Conservation (phyloP, 768 basidiomycete genomes). For the Tubosaeta brunneosetosa region DNA sequence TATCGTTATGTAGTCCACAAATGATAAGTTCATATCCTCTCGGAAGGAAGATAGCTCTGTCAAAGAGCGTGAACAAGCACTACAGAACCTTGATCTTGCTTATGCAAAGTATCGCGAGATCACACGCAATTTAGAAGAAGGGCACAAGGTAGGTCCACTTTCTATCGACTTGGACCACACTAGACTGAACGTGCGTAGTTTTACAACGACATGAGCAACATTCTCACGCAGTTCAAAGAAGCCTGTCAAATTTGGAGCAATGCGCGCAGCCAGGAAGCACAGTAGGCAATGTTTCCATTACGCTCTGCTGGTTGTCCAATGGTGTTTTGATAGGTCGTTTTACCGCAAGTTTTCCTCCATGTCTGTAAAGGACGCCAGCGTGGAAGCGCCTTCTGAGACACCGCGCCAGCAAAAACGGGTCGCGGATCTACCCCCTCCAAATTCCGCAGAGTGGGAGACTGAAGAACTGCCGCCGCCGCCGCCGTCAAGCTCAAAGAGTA, state of each 20-base stretch:
- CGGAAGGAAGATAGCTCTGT: constrained; percentile 72
- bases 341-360: constrained; percentile 20
- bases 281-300: constrained; percentile 40
- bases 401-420: constrained; percentile 24
- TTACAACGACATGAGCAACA: constrained; percentile 78
- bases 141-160: constrained; percentile 56
- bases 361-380: constrained; percentile 28
- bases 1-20: constrained; percentile 44
- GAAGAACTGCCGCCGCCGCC: constrained; percentile 39
- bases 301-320: neutral
- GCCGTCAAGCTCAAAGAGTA: constrained; percentile 28
- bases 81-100: constrained; percentile 80
- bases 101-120: constrained; percentile 89
- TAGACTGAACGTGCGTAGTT: constrained; percentile 48
- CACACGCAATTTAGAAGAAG: constrained; percentile 79
- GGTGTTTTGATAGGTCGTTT: constrained; percentile 13
- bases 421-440: constrained; percentile 42
- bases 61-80: constrained; percentile 73
- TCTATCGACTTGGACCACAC: neutral
- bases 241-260: constrained; percentile 72
- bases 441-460: constrained; percentile 50
- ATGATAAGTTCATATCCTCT: constrained; percentile 69
- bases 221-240: constrained; percentile 71
- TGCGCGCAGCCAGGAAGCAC: constrained; percentile 66
- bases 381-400: constrained; percentile 2